These are phyloP conservation scores for Kwoniella sp. DNA, from an alignment of 768 basidiomycete genomes.

Conservation along the genomic window DNA sequence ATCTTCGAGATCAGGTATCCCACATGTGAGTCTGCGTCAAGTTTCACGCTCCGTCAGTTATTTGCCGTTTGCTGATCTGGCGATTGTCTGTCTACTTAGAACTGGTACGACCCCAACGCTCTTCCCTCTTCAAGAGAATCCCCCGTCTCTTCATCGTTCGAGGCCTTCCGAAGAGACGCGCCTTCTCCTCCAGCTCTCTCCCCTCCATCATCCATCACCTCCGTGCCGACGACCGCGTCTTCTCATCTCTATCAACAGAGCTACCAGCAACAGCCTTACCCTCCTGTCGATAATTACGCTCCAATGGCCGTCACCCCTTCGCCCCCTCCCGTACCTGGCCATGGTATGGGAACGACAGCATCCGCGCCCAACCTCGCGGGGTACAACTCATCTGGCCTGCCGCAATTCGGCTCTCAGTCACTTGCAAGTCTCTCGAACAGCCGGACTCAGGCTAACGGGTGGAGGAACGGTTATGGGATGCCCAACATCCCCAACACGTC, in stretches of 20 bases:
- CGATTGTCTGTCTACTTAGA: constrained; percentile 16
- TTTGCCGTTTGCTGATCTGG: background rate
- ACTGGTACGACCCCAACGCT: constrained; percentile 49
- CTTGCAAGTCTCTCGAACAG: constrained; percentile 26
- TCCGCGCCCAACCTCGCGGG: constrained; percentile 31
- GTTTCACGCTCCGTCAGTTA: background rate
- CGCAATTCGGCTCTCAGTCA: constrained; percentile 33
- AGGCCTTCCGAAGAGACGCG: constrained; percentile 40
- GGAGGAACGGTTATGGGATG: constrained; percentile 34
- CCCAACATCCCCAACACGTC: constrained; percentile 15
- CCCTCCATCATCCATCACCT: constrained; percentile 49
- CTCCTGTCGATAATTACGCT: constrained; percentile 22
- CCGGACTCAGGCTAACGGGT: constrained; percentile 22
- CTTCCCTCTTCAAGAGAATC: constrained; percentile 38
- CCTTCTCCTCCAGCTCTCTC: constrained; percentile 44
- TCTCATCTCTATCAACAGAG: constrained; percentile 31
- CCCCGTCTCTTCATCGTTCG: constrained; percentile 33
- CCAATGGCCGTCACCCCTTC: constrained; percentile 45
- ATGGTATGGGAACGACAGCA: constrained; percentile 9
- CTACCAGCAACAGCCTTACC: constrained; percentile 22
- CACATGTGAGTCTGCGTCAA: constrained; percentile 23
- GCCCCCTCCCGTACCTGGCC: constrained; percentile 32
- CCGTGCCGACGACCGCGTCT: constrained; percentile 39
- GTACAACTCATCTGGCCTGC: constrained; percentile 23
- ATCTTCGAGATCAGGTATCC: constrained; percentile 37